Conservation (phyloP, 306 rosid genomes). For the Senna tora region DNA sequence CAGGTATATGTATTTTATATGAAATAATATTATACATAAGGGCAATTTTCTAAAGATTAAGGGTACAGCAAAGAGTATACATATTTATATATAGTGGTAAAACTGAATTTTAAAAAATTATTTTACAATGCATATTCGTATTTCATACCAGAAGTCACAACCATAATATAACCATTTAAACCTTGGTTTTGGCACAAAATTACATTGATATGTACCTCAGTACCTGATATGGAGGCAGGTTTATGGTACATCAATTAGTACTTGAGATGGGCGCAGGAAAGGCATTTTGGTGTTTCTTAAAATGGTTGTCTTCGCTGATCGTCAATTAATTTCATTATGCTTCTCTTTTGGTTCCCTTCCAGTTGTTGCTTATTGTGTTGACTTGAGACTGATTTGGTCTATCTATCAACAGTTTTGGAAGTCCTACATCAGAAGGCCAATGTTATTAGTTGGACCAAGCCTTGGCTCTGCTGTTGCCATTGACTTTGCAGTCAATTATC, state of each 20-base stretch:
- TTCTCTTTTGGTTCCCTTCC: slow-evolving; percentile 25
- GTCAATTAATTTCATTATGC: slow-evolving; percentile 25
- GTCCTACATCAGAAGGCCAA: slow-evolving; percentile 72
- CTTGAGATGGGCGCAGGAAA: background rate
- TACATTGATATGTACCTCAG: background rate
- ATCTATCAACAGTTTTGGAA: slow-evolving; percentile 81
- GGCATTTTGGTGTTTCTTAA: background rate
- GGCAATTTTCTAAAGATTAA: background rate
- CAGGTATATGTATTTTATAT: background rate
- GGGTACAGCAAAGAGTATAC: background rate
- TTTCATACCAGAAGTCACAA: background rate
- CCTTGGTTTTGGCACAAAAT: background rate
- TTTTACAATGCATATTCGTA: background rate
- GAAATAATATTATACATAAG: background rate
- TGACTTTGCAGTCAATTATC: slow-evolving; percentile 83
- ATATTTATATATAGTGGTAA: background rate
- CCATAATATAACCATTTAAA: background rate
- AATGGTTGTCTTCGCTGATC: slow-evolving; percentile 7
- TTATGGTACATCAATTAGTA: background rate
- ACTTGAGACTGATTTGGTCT: slow-evolving; percentile 27
- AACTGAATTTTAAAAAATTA: background rate
- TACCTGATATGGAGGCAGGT: background rate
- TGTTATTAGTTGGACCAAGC: slow-evolving; percentile 95
- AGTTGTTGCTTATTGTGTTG: slow-evolving; percentile 33
- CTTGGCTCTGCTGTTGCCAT: slow-evolving; percentile 98